A percentile compares a stretch with the other conserved stretches of the same genome.
phyloP scores from a whole-genome alignment of 106 monocot genomes.

The Xerophyta viscosa region DNA sequence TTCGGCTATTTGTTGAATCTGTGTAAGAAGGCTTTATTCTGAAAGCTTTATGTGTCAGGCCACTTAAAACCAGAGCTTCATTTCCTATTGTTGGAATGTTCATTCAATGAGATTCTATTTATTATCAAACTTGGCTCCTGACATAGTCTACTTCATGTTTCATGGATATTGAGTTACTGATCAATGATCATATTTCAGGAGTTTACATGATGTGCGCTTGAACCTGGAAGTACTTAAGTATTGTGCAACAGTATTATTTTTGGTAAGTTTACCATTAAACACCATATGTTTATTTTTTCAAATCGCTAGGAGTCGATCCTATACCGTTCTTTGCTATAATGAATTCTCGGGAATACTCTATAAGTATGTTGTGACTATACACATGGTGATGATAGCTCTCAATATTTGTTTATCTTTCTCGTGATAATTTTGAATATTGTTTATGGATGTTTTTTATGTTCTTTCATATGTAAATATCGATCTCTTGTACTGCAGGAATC shows the following conservation, averaged over 20 bases:
- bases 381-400: no score
- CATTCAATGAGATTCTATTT: no score
- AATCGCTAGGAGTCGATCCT: no score
- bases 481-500: conserved; percentile 52
- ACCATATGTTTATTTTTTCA: neutral
- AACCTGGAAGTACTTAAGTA: conserved; percentile 88
- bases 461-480: no score
- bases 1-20: neutral
- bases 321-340: no score
- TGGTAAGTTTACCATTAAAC: conserved; percentile 33
- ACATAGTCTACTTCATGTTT: neutral
- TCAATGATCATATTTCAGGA: conserved; percentile 38
- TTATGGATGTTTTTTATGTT: neutral
- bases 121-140: no score
- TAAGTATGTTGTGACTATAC: no score
- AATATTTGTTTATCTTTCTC: neutral
- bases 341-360: no score
- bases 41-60: no score
- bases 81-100: no score
- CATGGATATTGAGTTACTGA: neutral
- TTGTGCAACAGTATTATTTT: conserved; percentile 80
- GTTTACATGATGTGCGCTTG: conserved; percentile 94
- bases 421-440: neutral
- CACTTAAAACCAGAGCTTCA: no score
- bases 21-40: no score